Evolutionary conservation across 805 yeast species (phyloP).

Genomic region (Candida germanica): DNA sequence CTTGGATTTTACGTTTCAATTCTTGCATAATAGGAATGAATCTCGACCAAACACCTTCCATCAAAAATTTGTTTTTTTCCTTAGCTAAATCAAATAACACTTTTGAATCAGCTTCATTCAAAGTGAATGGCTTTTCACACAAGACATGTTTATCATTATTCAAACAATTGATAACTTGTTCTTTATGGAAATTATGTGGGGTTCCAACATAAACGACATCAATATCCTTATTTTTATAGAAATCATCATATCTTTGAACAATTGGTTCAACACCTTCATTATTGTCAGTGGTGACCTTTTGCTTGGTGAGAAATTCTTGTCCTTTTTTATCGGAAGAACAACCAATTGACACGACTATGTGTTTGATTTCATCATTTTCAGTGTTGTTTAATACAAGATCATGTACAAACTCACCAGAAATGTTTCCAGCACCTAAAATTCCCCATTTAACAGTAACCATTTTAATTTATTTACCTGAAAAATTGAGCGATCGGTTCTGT

Average conservation of each 20-base stretch:
- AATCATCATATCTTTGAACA: conserved; percentile 39
- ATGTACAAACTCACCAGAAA: conserved; percentile 42
- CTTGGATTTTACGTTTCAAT: conserved; percentile 33
- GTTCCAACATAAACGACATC: conserved; percentile 54
- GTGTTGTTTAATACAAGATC: conserved; percentile 33
- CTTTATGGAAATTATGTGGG: conserved; percentile 52
- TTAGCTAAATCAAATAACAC: conserved; percentile 44
- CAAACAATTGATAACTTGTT: conserved; percentile 42
- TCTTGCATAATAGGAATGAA: conserved; percentile 45
- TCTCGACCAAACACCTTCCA: conserved; percentile 63
- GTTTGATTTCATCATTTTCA: conserved; percentile 22
- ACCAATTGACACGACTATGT: conserved; percentile 39
- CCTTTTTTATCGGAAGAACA: conserved; percentile 36
- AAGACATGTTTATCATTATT: conserved; percentile 47
- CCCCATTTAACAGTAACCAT: conserved; percentile 38
- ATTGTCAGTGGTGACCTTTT: conserved; percentile 14
- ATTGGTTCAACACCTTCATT: conserved; percentile 26
- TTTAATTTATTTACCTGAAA: no score
- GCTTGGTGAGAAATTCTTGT: conserved; percentile 23
- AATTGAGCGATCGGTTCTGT: no score
- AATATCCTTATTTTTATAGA: conserved; percentile 40
- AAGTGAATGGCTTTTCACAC: conserved; percentile 54
- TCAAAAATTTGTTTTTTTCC: conserved; percentile 41
- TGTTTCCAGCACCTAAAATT: conserved; percentile 48
- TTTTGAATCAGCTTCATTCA: conserved; percentile 43